Conservation (phyloP, 139 green algal species). For the Closterium sp. region DNA sequence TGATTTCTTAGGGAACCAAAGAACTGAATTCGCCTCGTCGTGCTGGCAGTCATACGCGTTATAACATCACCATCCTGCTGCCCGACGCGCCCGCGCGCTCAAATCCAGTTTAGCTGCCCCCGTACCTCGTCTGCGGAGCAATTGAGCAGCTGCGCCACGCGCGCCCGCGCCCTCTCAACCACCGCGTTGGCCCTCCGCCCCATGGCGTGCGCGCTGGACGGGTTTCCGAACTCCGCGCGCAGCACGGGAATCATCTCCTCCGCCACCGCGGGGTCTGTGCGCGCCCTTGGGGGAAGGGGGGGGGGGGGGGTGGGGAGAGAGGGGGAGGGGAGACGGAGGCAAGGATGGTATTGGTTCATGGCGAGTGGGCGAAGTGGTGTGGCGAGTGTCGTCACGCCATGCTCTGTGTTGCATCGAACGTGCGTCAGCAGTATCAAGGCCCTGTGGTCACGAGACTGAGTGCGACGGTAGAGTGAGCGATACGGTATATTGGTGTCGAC, state of each 20-base stretch:
- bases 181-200: slow-evolving; percentile 45
- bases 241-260: slow-evolving; percentile 67
- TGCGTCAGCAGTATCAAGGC: no score
- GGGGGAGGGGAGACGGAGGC: background rate
- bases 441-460: no score
- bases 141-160: slow-evolving; percentile 62
- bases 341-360: no score
- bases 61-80: no score
- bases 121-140: slow-evolving; percentile 36
- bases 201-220: slow-evolving; percentile 61
- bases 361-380: no score
- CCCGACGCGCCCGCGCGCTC: background rate
- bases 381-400: no score
- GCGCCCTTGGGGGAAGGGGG: background rate
- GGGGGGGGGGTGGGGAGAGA: background rate
- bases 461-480: no score
- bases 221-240: slow-evolving; percentile 66
- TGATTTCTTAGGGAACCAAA: no score
- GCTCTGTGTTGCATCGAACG: no score
- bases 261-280: slow-evolving; percentile 30
- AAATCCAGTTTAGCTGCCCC: background rate
- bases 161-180: slow-evolving; percentile 53
- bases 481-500: no score
- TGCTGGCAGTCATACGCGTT: no score
- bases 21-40: no score